phyloP scores from a whole-genome alignment of 495 filamentous ascomycete species.

The Lepraria neglecta region DNA sequence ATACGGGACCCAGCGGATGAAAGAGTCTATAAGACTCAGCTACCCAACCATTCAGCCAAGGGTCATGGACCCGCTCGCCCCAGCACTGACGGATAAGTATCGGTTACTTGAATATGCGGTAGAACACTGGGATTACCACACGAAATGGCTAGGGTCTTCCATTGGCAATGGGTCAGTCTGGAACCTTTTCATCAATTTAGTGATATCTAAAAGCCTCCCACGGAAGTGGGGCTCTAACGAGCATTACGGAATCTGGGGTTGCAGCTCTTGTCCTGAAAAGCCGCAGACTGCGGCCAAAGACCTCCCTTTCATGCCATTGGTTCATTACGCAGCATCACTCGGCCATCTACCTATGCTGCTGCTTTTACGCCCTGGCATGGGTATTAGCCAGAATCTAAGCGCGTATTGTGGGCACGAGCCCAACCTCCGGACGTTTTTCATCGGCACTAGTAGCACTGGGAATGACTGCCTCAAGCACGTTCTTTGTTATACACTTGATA shows the following conservation, averaged over 20 bases:
- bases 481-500: too few relatives aligned
- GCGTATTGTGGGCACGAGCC: not conserved
- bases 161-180: not conserved
- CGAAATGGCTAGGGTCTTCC: not conserved
- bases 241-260: constrained; percentile 10
- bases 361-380: too few relatives aligned
- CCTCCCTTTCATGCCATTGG: constrained; percentile 6
- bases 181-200: not conserved
- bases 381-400: not conserved
- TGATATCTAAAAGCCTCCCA: not conserved
- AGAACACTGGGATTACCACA: constrained; percentile 7
- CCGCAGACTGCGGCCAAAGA: not conserved
- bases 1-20: not conserved
- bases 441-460: too few relatives aligned
- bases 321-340: constrained; percentile 5
- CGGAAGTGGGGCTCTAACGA: constrained; percentile 4
- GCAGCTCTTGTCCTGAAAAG: not conserved
- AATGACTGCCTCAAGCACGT: too few relatives aligned
- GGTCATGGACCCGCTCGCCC: not conserved
- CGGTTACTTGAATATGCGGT: constrained; percentile 7
- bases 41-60: too few relatives aligned
- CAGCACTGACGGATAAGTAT: not conserved
- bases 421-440: too few relatives aligned
- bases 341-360: constrained; percentile 3
- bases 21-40: not conserved